phyloP scores from a whole-genome alignment of 352 stramenopile genomes.

The Phytophthora agathidicida region DNA sequence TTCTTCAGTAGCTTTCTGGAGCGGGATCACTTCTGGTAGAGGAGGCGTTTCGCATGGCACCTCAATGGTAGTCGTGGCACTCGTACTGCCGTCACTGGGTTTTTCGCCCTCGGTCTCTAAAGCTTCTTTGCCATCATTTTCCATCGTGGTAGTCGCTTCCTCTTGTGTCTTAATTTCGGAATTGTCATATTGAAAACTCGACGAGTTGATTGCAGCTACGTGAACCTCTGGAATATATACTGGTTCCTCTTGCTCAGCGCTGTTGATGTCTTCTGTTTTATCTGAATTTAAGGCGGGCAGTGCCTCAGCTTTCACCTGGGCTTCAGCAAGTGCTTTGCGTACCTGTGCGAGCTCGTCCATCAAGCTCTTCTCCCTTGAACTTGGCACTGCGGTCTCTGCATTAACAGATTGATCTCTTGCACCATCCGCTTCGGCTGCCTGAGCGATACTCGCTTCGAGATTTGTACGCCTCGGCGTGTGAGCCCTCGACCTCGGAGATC shows the following conservation, averaged over 20 bases:
- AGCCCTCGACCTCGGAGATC: slow-evolving; percentile 13
- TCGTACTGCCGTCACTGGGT: not conserved
- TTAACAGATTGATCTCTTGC: not conserved
- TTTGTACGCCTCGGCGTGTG: slow-evolving; percentile 16
- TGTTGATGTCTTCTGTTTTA: not conserved
- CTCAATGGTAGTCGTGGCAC: not conserved
- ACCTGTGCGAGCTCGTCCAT: slow-evolving; percentile 39
- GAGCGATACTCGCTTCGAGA: slow-evolving; percentile 17
- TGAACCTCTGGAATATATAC: not conserved
- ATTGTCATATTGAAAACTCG: not conserved
- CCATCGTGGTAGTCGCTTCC: not conserved
- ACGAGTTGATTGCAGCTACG: not conserved
- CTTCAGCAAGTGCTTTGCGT: slow-evolving; percentile 38
- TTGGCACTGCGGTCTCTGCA: slow-evolving; percentile 7
- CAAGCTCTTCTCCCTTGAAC: slow-evolving; percentile 38
- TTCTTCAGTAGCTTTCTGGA: slow-evolving; percentile 7
- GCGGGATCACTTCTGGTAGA: not conserved
- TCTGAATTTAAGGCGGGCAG: not conserved
- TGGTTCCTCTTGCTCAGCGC: not conserved
- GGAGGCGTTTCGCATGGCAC: slow-evolving; percentile 8
- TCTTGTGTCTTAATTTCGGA: not conserved
- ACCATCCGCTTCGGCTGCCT: slow-evolving; percentile 3
- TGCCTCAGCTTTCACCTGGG: slow-evolving; percentile 10
- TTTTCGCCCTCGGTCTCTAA: not conserved
- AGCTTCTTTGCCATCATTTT: not conserved